Base-by-base conservation (phyloP, 345 rosid genomes). In the Eucalyptus virginea region DNA sequence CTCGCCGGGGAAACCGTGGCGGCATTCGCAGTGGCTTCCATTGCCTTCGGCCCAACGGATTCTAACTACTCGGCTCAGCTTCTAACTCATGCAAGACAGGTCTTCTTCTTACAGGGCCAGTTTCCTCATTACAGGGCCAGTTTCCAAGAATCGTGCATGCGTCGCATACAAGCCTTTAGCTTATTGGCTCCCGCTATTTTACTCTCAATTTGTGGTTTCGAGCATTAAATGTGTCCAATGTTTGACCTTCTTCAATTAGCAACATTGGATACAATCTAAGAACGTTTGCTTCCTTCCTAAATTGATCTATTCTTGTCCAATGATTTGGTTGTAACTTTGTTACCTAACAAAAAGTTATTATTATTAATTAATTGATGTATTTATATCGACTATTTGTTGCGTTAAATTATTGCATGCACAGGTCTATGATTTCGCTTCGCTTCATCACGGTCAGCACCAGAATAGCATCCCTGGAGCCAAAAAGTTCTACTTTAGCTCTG, bases 1-100 rank as follows among this genome's bases (percentile, higher is more conserved):
- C 92, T 96, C 2, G 95, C 98, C 4, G 96, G 90, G 2, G 96
- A 95, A 91, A 94, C 95, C 3, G 94, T 95, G 3, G 96, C 95
- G 4, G 96, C 97, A 2, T 89, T 96, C 86, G 98, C 97, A 5
- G 96, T 95, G 1, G 94, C 96, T 30, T 95, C 96, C 44, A 77
- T 96, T 11, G 95, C 94, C 30, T 96, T 96, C 85, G 77, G 26
- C 47, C 42, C 77, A 1, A 48, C 30, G 5, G 92, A 94, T 83
- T 83, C 89, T 7, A 44, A 86, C 6, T 95, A 94, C 32, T 89
- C 98, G 28, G 77, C 91, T 86, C 44, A 88, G 21, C 97, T 96
- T 42, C 62, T 94, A 52, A 42, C 17, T 86, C 96, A 96, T 86
- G 95, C 97, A 4, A 93, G 88, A 88, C 94, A 92, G 83, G 45